Conservation (phyloP, 106 monocot species). For the Triglochin maritima region DNA sequence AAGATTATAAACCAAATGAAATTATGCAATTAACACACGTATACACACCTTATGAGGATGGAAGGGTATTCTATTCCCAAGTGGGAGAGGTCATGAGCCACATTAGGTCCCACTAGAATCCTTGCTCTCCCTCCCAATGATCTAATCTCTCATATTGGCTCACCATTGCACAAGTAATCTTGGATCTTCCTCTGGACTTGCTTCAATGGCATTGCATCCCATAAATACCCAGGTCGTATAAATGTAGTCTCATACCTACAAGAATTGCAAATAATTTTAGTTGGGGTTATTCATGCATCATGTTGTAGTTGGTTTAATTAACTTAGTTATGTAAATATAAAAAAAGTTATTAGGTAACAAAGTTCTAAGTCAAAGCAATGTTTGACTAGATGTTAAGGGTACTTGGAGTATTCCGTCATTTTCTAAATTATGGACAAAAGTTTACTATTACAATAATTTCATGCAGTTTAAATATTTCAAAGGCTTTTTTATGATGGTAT, state of each 20-base stretch:
- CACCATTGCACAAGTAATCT: slow-evolving; percentile 69
- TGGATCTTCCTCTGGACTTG: slow-evolving; percentile 65
- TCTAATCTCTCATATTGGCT: slow-evolving; percentile 60
- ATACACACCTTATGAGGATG: slow-evolving; percentile 41
- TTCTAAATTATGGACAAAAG: too few species aligned
- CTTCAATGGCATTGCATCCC: slow-evolving; percentile 67
- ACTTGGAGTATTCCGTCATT: too few species aligned
- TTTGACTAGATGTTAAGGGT: too few species aligned
- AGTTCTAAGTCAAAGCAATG: too few species aligned
- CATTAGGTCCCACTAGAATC: slow-evolving; percentile 60
- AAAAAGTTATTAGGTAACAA: too few species aligned
- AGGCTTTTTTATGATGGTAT: too few species aligned
- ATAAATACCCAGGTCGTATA: slow-evolving; percentile 47
- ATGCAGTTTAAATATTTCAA: too few species aligned
- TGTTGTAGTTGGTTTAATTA: too few species aligned
- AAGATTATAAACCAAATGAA: not conserved
- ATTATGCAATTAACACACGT: not conserved
- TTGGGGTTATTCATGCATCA: too few species aligned
- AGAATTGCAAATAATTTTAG: not conserved
- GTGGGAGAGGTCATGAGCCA: slow-evolving; percentile 50
- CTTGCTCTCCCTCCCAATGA: slow-evolving; percentile 43
- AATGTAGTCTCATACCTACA: slow-evolving; percentile 64
- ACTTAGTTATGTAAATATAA: too few species aligned
- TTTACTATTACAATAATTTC: too few species aligned
- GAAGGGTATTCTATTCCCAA: slow-evolving; percentile 66